Conservation (phyloP, 140 eudicot species). For the Ambrosia hybrid region DNA sequence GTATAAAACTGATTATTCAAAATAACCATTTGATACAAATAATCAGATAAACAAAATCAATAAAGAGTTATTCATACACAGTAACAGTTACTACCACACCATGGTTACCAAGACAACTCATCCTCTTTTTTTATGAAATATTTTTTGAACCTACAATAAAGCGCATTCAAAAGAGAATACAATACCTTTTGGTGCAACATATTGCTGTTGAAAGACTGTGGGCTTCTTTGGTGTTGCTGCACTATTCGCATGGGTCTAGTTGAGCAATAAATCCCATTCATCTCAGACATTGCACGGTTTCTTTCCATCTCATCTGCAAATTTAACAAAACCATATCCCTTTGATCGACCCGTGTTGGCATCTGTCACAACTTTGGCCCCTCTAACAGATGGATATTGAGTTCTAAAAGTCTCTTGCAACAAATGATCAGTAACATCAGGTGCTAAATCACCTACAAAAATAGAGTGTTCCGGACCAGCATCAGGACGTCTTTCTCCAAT, state of each 20-base stretch:
- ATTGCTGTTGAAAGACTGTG: conserved; percentile 62
- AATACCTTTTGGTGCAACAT: conserved; percentile 65
- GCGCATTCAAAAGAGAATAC: conserved; percentile 7
- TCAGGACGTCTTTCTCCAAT: conserved; percentile 80
- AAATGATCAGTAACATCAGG: conserved; percentile 92
- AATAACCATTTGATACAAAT: neutral
- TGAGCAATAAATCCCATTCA: conserved; percentile 92
- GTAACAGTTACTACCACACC: neutral
- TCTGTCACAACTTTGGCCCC: conserved; percentile 97
- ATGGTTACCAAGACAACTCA: neutral
- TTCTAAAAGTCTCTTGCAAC: conserved; percentile 84
- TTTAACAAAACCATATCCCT: conserved; percentile 97
- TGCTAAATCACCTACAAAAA: conserved; percentile 95
- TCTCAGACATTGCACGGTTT: conserved; percentile 94
- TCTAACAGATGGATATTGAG: conserved; percentile 87
- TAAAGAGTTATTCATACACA: neutral
- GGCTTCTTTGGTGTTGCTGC: conserved; percentile 96
- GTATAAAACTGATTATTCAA: neutral
- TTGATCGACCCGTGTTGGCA: conserved; percentile 87
- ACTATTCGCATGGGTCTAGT: conserved; percentile 98
- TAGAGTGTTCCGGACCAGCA: conserved; percentile 93
- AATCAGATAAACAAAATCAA: neutral
- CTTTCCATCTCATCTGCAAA: conserved; percentile 94
- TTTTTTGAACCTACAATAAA: neutral
- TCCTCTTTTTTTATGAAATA: neutral